These are phyloP conservation scores for Erodium moschatum DNA, from an alignment of 441 rosid species.

Conservation along the genomic window DNA sequence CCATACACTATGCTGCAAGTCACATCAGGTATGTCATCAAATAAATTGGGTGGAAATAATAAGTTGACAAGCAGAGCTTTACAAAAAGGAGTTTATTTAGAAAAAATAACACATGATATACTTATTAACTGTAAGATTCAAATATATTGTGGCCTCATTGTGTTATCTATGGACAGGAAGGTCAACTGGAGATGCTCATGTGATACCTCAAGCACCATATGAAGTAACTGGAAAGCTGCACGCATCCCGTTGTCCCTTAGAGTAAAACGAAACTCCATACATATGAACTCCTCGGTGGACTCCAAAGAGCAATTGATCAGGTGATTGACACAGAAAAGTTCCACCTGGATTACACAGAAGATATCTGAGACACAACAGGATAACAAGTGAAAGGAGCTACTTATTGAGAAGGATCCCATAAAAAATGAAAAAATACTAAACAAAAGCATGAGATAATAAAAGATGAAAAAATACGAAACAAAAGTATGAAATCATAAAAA, in stretches of 20 bases:
- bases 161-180: background rate
- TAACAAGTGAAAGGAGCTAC: background rate
- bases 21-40: slow-evolving; percentile 21
- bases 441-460: too few relatives aligned
- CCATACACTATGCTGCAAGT: slow-evolving; percentile 96
- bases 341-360: slow-evolving; percentile 51
- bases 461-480: background rate
- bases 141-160: background rate
- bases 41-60: background rate
- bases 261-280: slow-evolving; percentile 98
- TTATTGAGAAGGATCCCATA: background rate
- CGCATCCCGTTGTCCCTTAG: slow-evolving; percentile 94
- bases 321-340: slow-evolving; percentile 97
- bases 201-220: slow-evolving; percentile 98
- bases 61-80: background rate
- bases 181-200: slow-evolving; percentile 10
- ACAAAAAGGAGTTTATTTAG: background rate
- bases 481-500: background rate
- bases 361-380: slow-evolving; percentile 15
- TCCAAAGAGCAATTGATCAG: slow-evolving; percentile 97
- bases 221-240: slow-evolving; percentile 97
- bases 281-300: slow-evolving; percentile 95
- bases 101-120: background rate
- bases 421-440: too few relatives aligned
- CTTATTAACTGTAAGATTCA: background rate